Conservation (phyloP, 305 asterid species). For the Solanum hybrid region DNA sequence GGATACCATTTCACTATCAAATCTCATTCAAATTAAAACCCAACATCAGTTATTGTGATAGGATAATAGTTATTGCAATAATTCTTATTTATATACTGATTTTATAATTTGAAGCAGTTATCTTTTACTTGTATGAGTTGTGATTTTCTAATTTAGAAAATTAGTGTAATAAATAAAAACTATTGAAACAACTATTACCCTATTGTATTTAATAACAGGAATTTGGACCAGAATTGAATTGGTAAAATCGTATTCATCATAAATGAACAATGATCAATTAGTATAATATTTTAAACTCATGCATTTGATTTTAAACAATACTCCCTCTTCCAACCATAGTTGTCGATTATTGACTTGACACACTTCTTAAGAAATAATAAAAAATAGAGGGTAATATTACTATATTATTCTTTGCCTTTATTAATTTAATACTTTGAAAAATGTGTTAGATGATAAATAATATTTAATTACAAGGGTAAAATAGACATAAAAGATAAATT, state of each 20-base stretch:
- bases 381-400: not conserved
- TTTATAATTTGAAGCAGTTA: too few relatives aligned
- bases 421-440: not conserved
- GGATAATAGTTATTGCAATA: not conserved
- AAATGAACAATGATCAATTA: not conserved
- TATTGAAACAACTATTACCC: not conserved
- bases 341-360: too few relatives aligned
- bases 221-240: not conserved
- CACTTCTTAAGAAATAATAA: too few relatives aligned
- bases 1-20: not conserved
- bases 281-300: not conserved
- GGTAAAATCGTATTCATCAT: not conserved
- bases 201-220: too few relatives aligned
- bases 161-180: too few relatives aligned
- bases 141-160: too few relatives aligned
- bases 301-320: not conserved
- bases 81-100: not conserved
- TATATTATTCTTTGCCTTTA: not conserved
- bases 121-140: not conserved
- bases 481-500: too few relatives aligned
- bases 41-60: not conserved
- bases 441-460: too few relatives aligned
- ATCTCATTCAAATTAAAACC: not conserved
- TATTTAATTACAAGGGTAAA: too few relatives aligned
- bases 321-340: too few relatives aligned